Conservation (phyloP, 2,329 filamentous ascomycete genomes). For the Exophiala spinifera region DNA sequence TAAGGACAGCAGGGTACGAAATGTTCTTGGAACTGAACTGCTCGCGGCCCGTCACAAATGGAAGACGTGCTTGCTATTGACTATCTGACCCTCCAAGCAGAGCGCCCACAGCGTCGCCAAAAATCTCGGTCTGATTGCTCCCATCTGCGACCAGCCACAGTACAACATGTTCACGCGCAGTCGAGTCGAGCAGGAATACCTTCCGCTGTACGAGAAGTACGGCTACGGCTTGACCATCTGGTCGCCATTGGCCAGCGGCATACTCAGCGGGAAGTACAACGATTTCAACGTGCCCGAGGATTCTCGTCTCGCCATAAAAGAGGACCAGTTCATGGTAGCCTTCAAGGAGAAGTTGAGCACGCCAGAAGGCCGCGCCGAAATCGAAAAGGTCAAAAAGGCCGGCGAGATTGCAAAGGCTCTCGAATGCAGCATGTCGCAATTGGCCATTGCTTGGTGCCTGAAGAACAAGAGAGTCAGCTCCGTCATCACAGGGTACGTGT, state of each 20-base stretch:
- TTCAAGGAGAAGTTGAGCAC: constrained; percentile 43
- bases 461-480: constrained; percentile 59
- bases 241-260: constrained; percentile 58
- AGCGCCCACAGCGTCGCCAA: constrained; percentile 58
- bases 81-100: too few relatives aligned
- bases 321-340: constrained; percentile 54
- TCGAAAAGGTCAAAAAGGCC: constrained; percentile 57
- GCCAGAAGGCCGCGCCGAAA: constrained; percentile 34
- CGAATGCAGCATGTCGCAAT: constrained; percentile 55
- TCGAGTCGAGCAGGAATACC: constrained; percentile 61
- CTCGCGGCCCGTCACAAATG: too few relatives aligned
- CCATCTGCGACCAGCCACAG: constrained; percentile 62
- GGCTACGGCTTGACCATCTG: constrained; percentile 63
- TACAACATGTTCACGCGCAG: constrained; percentile 63
- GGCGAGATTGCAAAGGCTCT: constrained; percentile 61
- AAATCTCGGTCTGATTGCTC: constrained; percentile 61
- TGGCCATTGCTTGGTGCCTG: constrained; percentile 57
- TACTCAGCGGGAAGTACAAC: constrained; percentile 67
- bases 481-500: too few relatives aligned
- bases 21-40: too few relatives aligned
- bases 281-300: constrained; percentile 58
- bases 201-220: constrained; percentile 57
- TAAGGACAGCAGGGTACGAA: too few relatives aligned
- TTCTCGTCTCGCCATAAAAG: constrained; percentile 55
- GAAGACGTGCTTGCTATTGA: too few relatives aligned